Evolutionary conservation across 129 eudicot species (phyloP).

Genomic region (Saussurea involucrata): DNA sequence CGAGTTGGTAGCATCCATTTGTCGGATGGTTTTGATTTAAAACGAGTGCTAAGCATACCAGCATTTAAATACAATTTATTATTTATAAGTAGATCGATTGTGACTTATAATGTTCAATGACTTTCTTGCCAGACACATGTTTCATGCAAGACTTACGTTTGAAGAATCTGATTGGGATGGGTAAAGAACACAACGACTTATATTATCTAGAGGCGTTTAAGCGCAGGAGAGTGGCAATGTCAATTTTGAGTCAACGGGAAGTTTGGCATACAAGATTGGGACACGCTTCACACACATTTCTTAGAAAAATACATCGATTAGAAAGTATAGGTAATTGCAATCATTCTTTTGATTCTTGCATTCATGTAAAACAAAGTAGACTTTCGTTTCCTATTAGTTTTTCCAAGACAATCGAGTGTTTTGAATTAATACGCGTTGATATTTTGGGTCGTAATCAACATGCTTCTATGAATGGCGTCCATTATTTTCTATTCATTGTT

Average conservation of each 20-base stretch:
- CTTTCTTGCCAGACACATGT: no score
- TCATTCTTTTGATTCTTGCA: not conserved
- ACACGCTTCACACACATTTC: not conserved
- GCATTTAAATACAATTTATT: not conserved
- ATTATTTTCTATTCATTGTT: not conserved
- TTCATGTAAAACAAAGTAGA: not conserved
- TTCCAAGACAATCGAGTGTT: not conserved
- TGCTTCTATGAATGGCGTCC: not conserved
- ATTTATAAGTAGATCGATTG: not conserved
- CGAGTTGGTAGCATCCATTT: not conserved
- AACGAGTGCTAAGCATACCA: not conserved
- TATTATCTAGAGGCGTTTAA: not conserved
- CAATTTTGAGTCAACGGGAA: not conserved
- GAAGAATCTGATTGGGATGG: not conserved
- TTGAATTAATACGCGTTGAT: not conserved
- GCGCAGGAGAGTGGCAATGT: not conserved
- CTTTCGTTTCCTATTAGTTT: not conserved
- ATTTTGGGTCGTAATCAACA: not conserved
- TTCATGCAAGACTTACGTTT: constrained; percentile 1
- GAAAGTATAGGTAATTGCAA: not conserved
- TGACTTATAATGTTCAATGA: not conserved
- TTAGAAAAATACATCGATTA: not conserved
- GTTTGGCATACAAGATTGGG: not conserved
- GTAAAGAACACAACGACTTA: not conserved
- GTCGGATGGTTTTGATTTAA: not conserved